Evolutionary conservation across 2,329 filamentous ascomycete genomes (phyloP).

Genomic region (Ceratocystiopsis sp.): DNA sequence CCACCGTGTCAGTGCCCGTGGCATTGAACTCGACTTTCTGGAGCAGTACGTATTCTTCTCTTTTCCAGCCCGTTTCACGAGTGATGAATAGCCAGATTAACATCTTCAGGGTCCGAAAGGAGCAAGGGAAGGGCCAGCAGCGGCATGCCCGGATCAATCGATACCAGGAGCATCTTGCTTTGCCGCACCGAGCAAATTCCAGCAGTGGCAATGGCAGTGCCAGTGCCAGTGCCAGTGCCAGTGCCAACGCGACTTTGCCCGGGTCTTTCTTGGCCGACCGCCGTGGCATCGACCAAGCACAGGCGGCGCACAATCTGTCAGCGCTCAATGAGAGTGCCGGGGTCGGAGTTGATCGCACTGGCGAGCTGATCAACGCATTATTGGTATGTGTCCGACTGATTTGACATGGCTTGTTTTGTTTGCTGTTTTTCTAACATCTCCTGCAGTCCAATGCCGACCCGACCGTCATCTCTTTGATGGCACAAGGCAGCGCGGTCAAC

Average conservation of each 20-base stretch:
- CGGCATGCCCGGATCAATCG: conserved; percentile 6
- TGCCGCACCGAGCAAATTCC: not conserved
- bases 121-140: conserved; percentile 9
- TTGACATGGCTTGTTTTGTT: not conserved
- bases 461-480: conserved; percentile 29
- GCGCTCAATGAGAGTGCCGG: not conserved
- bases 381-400: conserved; percentile 32
- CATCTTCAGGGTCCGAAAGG: conserved; percentile 14
- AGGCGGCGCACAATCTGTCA: conserved; percentile 44
- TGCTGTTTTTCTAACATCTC: not conserved
- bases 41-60: conserved; percentile 29
- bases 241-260: not conserved
- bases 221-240: not conserved
- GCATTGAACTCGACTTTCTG: conserved; percentile 58
- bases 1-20: conserved; percentile 45
- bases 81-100: not conserved
- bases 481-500: conserved; percentile 27
- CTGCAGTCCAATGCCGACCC: conserved; percentile 27
- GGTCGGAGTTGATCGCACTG: conserved; percentile 12
- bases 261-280: conserved; percentile 12
- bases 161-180: not conserved
- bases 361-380: conserved; percentile 40
- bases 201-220: no score
- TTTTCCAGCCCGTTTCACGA: not conserved
- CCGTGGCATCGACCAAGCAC: conserved; percentile 42